Base-by-base conservation (phyloP, 768 basidiomycete genomes). In the Imleria badia region DNA sequence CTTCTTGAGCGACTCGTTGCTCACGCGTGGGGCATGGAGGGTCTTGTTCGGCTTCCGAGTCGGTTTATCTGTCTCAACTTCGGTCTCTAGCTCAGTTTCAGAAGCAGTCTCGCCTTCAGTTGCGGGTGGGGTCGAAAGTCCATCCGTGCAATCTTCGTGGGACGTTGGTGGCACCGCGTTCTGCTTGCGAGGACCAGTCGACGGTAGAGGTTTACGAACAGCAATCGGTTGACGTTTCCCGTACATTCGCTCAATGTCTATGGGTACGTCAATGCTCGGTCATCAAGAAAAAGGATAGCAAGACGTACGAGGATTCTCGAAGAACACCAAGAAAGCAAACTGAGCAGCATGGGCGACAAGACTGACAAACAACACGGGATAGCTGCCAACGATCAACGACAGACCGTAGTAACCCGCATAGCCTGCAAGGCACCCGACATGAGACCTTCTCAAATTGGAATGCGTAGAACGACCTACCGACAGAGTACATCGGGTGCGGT, bases 321-420 rank as follows among this genome's bases (percentile, higher is more conserved):
- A 98, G 71, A 87, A 87, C 15, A 94, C 80, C 48, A 99, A 77
- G 81, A 99, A 99, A 2, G 87, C 94, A 70, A 99, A 99, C 63
- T 99, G 97, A 17, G 91, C 90, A 0, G 94, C 91, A 64, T 99
- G 97, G 0, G 91, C 95, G 3, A 86, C 86, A n/a, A 99, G 81
- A 61, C 91, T 94, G 57, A 87, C 91, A 65, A 98, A 98, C 13
- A 99, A 76, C 11, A 98, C 94, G 0, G 87, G 80, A 62, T 95
- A 93, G 70, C 89, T 92, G 17, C 92, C 94, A 23, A 85, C 81
- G 52, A 95, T 88, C 59, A 99, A 82, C 3, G 94, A 96, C 20
- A 98, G 79, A 22, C 97, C 97, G 66, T 98, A 99, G 68, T 97
- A 96, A 9, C 95, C 94, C n/a, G 93, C 91, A 61, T 94, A 94